Percentiles rank a stretch among this genome's conserved stretches.
Conservation (phyloP, 2,329 filamentous ascomycete species). For the Colletotrichum zoysiae region DNA sequence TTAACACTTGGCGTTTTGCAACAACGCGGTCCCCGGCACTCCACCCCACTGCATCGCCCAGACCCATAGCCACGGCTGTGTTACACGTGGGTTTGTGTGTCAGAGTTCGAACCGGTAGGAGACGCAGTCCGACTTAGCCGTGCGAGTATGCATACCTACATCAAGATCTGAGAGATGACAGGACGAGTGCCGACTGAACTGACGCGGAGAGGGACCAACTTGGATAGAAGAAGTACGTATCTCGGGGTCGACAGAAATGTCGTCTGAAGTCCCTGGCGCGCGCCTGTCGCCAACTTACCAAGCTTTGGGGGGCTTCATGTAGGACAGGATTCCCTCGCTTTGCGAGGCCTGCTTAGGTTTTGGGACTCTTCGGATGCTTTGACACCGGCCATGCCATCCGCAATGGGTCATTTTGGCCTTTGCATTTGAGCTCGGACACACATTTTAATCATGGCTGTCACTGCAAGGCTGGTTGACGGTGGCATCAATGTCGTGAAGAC, state of each 20-base stretch:
- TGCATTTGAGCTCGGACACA: background rate
- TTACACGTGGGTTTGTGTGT: slow-evolving; percentile 37
- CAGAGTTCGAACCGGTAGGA: slow-evolving; percentile 6
- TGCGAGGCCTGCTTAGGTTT: background rate
- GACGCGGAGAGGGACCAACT: too few species aligned
- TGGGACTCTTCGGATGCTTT: background rate
- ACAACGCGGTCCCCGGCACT: background rate
- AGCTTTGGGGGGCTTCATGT: slow-evolving; percentile 4
- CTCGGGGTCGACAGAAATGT: background rate
- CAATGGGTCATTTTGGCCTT: too few species aligned
- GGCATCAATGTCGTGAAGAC: slow-evolving; percentile 3
- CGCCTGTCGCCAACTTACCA: slow-evolving; percentile 38
- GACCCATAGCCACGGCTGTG: slow-evolving; percentile 18
- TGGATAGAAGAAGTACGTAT: too few species aligned
- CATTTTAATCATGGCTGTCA: background rate
- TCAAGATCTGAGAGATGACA: too few species aligned
- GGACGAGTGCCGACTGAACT: too few species aligned
- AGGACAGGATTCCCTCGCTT: slow-evolving; percentile 12
- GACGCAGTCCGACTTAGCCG: slow-evolving; percentile 14
- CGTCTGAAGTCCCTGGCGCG: slow-evolving; percentile 28
- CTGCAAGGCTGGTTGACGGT: background rate
- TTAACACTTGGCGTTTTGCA: slow-evolving; percentile 38
- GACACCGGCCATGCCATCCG: background rate
- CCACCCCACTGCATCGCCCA: slow-evolving; percentile 21
- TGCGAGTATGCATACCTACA: background rate